These are phyloP conservation scores for Cardamine occulta DNA, from an alignment of 345 rosid species.

Conservation along the genomic window DNA sequence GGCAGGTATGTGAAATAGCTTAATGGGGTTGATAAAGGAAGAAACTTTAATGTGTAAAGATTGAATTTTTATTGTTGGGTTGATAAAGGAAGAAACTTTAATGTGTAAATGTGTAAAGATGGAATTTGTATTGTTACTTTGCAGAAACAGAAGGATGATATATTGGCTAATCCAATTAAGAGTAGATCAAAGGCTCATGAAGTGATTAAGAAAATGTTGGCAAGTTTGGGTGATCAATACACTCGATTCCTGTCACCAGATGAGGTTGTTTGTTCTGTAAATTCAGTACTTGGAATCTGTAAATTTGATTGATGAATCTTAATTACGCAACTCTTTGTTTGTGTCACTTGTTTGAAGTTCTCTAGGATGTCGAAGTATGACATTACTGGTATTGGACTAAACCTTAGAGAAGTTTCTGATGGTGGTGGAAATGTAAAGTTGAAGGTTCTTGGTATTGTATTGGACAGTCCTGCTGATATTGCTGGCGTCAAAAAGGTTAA, in stretches of 20 bases:
- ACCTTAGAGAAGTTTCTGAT: slow-evolving; percentile 90
- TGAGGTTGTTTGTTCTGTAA: slow-evolving; percentile 56
- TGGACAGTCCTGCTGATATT: slow-evolving; percentile 86
- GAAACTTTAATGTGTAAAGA: slow-evolving; percentile 18
- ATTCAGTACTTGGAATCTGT: background rate
- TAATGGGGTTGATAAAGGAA: slow-evolving; percentile 23
- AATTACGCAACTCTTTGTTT: slow-evolving; percentile 36
- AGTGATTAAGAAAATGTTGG: slow-evolving; percentile 75
- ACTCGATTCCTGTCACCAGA: slow-evolving; percentile 85
- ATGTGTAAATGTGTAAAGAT: slow-evolving; percentile 13
- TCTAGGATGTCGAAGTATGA: slow-evolving; percentile 97
- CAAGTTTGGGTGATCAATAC: slow-evolving; percentile 85
- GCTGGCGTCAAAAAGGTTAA: slow-evolving; percentile 91
- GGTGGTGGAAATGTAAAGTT: slow-evolving; percentile 63
- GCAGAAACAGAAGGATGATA: slow-evolving; percentile 71
- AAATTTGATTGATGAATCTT: slow-evolving; percentile 30
- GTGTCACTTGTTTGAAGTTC: slow-evolving; percentile 61
- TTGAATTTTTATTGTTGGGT: background rate
- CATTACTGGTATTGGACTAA: slow-evolving; percentile 86
- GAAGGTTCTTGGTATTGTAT: slow-evolving; percentile 79
- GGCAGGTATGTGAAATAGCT: slow-evolving; percentile 55
- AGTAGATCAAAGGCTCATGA: slow-evolving; percentile 83
- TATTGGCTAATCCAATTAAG: slow-evolving; percentile 59
- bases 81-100: slow-evolving; percentile 17
- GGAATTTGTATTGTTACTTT: slow-evolving; percentile 9